Conservation (phyloP, 805 yeast genomes). For the Suhomyces faveliae region DNA sequence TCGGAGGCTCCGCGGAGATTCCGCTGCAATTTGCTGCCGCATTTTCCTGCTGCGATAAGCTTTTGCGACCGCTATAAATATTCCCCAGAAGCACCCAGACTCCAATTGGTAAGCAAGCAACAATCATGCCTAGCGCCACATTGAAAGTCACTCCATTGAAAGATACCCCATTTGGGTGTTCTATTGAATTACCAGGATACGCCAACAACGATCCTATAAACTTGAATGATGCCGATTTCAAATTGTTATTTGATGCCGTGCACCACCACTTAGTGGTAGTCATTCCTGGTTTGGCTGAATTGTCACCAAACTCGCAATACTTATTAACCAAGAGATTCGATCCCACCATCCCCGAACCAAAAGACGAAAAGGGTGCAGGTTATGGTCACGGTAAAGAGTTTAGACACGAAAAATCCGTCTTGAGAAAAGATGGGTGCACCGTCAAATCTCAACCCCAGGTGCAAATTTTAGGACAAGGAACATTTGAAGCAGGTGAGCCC, state of each 20-base stretch:
- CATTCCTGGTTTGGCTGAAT: constrained; percentile 66
- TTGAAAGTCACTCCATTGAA: constrained; percentile 43
- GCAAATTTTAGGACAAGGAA: constrained; percentile 84
- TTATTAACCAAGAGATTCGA: constrained; percentile 74
- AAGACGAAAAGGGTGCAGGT: constrained; percentile 42
- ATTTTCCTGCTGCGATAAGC: background rate
- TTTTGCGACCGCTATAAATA: background rate
- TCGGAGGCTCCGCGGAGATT: constrained; percentile 7
- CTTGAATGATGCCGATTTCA: constrained; percentile 65
- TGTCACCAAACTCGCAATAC: constrained; percentile 75
- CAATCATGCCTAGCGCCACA: constrained; percentile 9
- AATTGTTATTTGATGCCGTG: constrained; percentile 58
- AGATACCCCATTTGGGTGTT: constrained; percentile 66
- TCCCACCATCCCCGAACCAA: constrained; percentile 53
- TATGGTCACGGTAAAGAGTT: constrained; percentile 85
- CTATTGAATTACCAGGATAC: constrained; percentile 60
- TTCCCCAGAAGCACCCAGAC: background rate
- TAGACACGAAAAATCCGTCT: constrained; percentile 53
- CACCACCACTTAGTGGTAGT: constrained; percentile 69
- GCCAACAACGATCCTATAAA: constrained; percentile 68
- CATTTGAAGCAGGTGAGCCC: constrained; percentile 50
- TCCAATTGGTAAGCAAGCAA: background rate
- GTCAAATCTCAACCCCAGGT: constrained; percentile 87
- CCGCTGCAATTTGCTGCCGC: constrained; percentile 1
- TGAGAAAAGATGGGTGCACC: constrained; percentile 76